A percentile compares a stretch with the other conserved stretches of the same genome.
Conservation (phyloP, 805 yeast genomes). For the Hanseniaspora occidentalis region DNA sequence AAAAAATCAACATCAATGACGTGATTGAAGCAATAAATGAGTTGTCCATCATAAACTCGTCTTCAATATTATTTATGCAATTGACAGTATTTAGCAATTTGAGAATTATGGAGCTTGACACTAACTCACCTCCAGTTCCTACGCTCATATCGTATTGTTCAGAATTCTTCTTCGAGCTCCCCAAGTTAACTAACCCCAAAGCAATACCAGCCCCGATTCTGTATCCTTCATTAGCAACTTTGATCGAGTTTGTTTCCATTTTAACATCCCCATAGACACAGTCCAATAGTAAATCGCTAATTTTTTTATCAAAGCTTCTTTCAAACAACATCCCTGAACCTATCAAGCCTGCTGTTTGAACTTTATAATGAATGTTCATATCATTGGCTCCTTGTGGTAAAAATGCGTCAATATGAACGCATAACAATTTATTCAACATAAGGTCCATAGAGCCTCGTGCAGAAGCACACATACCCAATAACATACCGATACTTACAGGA, state of each 20-base stretch:
- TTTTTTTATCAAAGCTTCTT: constrained; percentile 68
- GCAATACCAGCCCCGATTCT: constrained; percentile 81
- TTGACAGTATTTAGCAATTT: constrained; percentile 44
- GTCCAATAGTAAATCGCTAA: constrained; percentile 66
- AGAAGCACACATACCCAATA: constrained; percentile 91
- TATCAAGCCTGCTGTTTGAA: constrained; percentile 83
- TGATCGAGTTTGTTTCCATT: constrained; percentile 39
- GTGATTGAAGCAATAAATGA: constrained; percentile 62
- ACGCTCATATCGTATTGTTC: too few relatives aligned
- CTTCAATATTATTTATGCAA: constrained; percentile 50
- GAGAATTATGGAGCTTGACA: constrained; percentile 52
- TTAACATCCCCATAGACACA: constrained; percentile 44
- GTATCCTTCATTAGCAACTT: constrained; percentile 62
- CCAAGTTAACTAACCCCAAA: constrained; percentile 72
- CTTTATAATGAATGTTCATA: constrained; percentile 66
- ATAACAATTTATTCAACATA: constrained; percentile 76
- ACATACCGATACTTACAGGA: constrained; percentile 71
- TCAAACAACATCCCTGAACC: constrained; percentile 81
- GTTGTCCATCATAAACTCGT: constrained; percentile 44
- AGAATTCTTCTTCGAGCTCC: constrained; percentile 45
- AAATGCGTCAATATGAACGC: constrained; percentile 86
- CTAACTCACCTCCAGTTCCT: background rate
- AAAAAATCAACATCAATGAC: constrained; percentile 61
- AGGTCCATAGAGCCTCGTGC: constrained; percentile 70
- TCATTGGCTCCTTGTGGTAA: constrained; percentile 87